These are phyloP conservation scores for Kwoniella europaea DNA, from an alignment of 768 basidiomycete genomes.

Conservation along the genomic window DNA sequence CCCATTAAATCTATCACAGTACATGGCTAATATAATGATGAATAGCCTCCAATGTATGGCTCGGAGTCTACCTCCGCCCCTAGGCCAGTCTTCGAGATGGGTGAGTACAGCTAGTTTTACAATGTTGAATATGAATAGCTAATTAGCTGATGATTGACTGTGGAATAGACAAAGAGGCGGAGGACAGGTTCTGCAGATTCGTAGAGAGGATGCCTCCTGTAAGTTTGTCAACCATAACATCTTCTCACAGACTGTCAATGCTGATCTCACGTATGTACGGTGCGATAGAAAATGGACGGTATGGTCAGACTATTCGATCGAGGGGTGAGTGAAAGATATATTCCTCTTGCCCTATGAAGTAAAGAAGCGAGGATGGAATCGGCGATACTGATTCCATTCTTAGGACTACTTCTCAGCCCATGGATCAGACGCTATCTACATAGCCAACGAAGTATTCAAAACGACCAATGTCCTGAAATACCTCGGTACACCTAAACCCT, in stretches of 20 bases:
- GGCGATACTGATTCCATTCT: background rate
- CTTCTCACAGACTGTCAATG: background rate
- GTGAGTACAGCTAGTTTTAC: constrained; percentile 28
- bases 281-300: constrained; percentile 62
- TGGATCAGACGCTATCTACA: constrained; percentile 82
- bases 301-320: constrained; percentile 87
- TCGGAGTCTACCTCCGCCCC: constrained; percentile 43
- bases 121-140: background rate
- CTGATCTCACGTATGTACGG: background rate
- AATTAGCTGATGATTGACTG: constrained; percentile 7
- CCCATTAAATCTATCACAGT: background rate
- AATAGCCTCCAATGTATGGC: constrained; percentile 41
- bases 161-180: constrained; percentile 68
- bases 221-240: constrained; percentile 11
- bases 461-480: constrained; percentile 93
- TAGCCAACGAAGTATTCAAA: constrained; percentile 65
- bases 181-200: constrained; percentile 74
- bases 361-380: no score
- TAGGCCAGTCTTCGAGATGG: constrained; percentile 51
- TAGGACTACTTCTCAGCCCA: constrained; percentile 83
- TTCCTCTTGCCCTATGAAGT: background rate
- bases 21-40: background rate
- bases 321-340: constrained; percentile 47
- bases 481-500: constrained; percentile 64
- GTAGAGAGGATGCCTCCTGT: constrained; percentile 59